Base-by-base conservation (phyloP, 306 rosid genomes). In the Mimosa bimucronata region DNA sequence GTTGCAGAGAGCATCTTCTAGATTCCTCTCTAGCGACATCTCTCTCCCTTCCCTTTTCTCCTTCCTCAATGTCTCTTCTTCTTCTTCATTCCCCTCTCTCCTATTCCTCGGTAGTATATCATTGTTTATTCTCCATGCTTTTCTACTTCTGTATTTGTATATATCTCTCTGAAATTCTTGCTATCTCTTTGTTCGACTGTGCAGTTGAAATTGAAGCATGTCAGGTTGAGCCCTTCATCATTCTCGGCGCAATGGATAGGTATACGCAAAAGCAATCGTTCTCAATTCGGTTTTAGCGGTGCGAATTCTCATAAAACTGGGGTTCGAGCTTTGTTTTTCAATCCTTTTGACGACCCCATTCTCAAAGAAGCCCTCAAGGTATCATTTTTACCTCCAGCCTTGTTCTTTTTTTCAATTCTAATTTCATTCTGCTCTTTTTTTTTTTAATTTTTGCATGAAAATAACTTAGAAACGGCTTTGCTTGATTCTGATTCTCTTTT, bases 281-380 rank as follows among this genome's bases (percentile, higher is more conserved):
- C 58, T 41, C 65, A 52, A 55, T 50, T 86, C 30, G 71, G 68
- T 44, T 79, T 58, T 11, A 74, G 41, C 72, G 0, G 71, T 71
- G 45, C 7, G 26, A 37, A 73, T 66, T 26, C 28, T 31, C 28
- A 13, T 21, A 71, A 75, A 26, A 58, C 40, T 74, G 84, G 79
- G 82, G 85, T 89, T 80, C 82, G 71, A 34, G 88, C 91, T 7
- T 87, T 82, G 80, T 88, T 89, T 84, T 87, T 85, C 83, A 94
- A 91, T 85, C 97, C 97, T 37, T 74, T 31, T 2, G 87, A 89
- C 25, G 97, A 94, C 42, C 97, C 93, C 62, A 74, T 94, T 67
- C 7, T 88, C 78, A 80, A 81, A 78, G 92, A 94, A 81, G 97
- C 91, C 67, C 79, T 92, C 74, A 92, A 94, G 98, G 98, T 92